Evolutionary conservation across 1,284 basidiomycete genomes (phyloP).

Genomic region (Ustilago esculenta): DNA sequence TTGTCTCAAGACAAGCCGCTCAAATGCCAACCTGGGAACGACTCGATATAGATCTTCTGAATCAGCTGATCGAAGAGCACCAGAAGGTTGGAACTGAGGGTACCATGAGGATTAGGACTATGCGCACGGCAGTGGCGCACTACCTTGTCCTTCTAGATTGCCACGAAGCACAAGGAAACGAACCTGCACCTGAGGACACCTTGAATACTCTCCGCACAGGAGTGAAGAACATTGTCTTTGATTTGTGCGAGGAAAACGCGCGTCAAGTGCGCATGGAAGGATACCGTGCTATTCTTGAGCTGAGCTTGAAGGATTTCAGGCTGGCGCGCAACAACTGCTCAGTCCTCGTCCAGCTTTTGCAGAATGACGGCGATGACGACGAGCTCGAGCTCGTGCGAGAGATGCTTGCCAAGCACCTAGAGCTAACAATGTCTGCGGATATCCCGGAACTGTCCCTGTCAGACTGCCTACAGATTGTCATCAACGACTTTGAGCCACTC

Average conservation of each 20-base stretch:
- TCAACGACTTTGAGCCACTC: neutral
- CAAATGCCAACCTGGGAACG: neutral
- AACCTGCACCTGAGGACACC: neutral
- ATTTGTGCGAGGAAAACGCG: constrained; percentile 16
- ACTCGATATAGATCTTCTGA: neutral
- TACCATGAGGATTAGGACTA: neutral
- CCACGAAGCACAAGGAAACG: neutral
- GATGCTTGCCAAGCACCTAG: constrained; percentile 9
- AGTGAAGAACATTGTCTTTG: constrained; percentile 10
- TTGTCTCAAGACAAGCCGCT: too few relatives aligned
- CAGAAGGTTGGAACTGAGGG: neutral
- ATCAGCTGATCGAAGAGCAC: constrained; percentile 8
- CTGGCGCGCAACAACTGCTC: constrained; percentile 16
- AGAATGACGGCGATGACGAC: constrained; percentile 1
- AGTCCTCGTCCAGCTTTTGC: constrained; percentile 16
- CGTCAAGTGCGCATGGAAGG: constrained; percentile 3
- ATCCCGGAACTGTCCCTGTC: constrained; percentile 3
- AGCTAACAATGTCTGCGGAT: neutral
- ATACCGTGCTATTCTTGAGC: constrained; percentile 2
- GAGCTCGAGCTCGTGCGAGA: constrained; percentile 10
- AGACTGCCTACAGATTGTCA: constrained; percentile 13
- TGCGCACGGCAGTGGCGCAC: constrained; percentile 6
- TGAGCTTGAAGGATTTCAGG: constrained; percentile 14
- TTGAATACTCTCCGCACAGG: neutral
- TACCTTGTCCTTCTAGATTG: constrained; percentile 1